Evolutionary conservation across 1,284 basidiomycete genomes (phyloP).

Genomic region (Fereydounia khargensis): DNA sequence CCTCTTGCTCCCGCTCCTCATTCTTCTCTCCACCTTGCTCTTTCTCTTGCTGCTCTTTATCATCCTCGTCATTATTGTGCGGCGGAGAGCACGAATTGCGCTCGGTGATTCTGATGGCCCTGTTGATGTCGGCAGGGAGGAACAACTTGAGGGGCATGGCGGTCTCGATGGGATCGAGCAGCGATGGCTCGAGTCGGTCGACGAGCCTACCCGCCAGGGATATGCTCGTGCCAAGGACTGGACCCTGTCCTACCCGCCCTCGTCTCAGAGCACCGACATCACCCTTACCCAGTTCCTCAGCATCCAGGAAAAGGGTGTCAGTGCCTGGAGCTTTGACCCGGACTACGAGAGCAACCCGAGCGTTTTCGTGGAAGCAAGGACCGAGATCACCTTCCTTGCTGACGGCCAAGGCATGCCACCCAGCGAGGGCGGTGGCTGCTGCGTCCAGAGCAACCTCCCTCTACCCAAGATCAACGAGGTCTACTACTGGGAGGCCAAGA

Average conservation of each 20-base stretch:
- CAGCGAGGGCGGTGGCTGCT: slow-evolving; percentile 53
- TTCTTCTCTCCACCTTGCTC: slow-evolving; percentile 85
- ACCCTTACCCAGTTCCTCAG: slow-evolving; percentile 54
- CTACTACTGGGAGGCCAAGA: slow-evolving; percentile 58
- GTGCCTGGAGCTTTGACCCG: slow-evolving; percentile 55
- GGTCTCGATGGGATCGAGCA: slow-evolving; percentile 86
- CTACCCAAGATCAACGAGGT: slow-evolving; percentile 57
- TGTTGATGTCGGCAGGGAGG: slow-evolving; percentile 82
- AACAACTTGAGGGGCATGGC: slow-evolving; percentile 71
- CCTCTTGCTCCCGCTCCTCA: slow-evolving; percentile 64
- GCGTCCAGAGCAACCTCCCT: slow-evolving; percentile 55
- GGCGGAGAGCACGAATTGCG: slow-evolving; percentile 55
- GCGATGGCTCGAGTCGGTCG: slow-evolving; percentile 84
- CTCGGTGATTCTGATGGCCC: slow-evolving; percentile 87
- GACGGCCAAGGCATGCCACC: slow-evolving; percentile 55
- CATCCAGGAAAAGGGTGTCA: slow-evolving; percentile 57
- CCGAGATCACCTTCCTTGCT: slow-evolving; percentile 55
- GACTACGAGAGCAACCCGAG: slow-evolving; percentile 55
- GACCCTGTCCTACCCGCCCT: slow-evolving; percentile 49
- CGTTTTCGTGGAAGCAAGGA: slow-evolving; percentile 53
- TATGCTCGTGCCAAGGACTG: slow-evolving; percentile 85
- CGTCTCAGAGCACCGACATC: slow-evolving; percentile 51
- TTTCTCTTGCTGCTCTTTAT: slow-evolving; percentile 65
- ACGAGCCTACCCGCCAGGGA: slow-evolving; percentile 68
- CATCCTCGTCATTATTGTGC: slow-evolving; percentile 48